Evolutionary conservation across 371 early-diverging fungal species (phyloP).

Genomic region (Mucor sp.): DNA sequence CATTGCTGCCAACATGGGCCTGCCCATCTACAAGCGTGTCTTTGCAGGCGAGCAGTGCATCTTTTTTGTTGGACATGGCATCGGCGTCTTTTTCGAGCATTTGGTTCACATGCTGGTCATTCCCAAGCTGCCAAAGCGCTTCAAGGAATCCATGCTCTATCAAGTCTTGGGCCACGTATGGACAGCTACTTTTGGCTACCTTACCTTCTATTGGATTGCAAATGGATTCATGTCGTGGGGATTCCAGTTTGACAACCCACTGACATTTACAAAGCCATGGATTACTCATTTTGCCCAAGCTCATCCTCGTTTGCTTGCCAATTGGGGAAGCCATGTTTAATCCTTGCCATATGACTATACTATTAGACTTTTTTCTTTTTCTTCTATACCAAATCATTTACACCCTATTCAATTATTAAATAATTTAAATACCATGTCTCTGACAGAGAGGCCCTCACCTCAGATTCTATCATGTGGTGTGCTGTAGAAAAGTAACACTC

Average conservation of each 20-base stretch:
- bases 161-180: constrained; percentile 1
- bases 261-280: constrained; percentile 8
- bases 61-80: constrained; percentile 19
- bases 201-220: constrained; percentile 15
- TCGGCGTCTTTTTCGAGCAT: constrained; percentile 17
- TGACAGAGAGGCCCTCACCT: too few relatives aligned
- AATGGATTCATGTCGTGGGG: constrained; percentile 23
- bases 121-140: constrained; percentile 1
- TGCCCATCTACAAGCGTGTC: constrained; percentile 10
- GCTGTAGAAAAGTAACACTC: too few relatives aligned
- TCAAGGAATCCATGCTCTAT: neutral
- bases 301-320: constrained; percentile 7
- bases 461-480: too few relatives aligned
- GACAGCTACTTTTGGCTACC: constrained; percentile 10
- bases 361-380: neutral
- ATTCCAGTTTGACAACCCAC: constrained; percentile 21
- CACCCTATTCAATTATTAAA: too few relatives aligned
- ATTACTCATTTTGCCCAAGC: constrained; percentile 6
- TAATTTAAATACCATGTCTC: too few relatives aligned
- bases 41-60: constrained; percentile 23
- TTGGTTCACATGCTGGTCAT: neutral
- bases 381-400: neutral
- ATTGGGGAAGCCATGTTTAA: constrained; percentile 21
- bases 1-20: constrained; percentile 17
- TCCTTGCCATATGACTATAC: neutral